Evolutionary conservation across 257 asterid species (phyloP).

Genomic region (Scutellaria barbata): DNA sequence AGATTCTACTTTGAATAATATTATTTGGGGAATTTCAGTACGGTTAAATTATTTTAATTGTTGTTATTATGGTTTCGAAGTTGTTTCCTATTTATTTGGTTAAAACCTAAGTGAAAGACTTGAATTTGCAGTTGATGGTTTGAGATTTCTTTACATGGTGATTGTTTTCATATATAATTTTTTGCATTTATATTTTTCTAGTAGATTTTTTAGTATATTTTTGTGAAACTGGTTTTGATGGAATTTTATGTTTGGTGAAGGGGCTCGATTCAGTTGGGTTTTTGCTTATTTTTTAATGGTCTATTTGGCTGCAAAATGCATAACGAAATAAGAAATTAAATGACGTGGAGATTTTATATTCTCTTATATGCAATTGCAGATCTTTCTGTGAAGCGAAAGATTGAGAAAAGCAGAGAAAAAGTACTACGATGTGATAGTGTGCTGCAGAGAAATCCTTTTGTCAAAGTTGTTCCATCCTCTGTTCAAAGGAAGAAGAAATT

Average conservation of each 20-base stretch:
- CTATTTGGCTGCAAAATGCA: background rate
- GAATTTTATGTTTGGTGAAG: background rate
- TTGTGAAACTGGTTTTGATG: background rate
- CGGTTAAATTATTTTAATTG: too few relatives aligned
- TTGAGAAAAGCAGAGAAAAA: constrained; percentile 79
- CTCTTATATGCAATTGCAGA: constrained; percentile 48
- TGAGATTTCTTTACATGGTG: background rate
- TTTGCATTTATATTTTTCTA: too few relatives aligned
- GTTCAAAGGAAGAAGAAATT: constrained; percentile 66
- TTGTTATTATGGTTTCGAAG: background rate
- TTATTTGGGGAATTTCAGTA: background rate
- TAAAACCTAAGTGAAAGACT: background rate
- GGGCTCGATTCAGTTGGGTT: background rate
- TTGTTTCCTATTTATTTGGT: constrained; percentile 7
- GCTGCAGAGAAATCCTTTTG: constrained; percentile 76
- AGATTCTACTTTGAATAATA: background rate
- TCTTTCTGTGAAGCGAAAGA: constrained; percentile 79
- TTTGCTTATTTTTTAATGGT: constrained; percentile 1
- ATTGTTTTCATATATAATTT: background rate
- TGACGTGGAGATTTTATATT: background rate
- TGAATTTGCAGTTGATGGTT: background rate
- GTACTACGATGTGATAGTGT: constrained; percentile 78
- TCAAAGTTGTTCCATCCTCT: constrained; percentile 78
- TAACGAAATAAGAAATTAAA: constrained; percentile 10
- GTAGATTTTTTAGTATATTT: background rate